Base-by-base conservation (phyloP, 2,329 filamentous ascomycete genomes). In the Pestalotiopsis sp. region DNA sequence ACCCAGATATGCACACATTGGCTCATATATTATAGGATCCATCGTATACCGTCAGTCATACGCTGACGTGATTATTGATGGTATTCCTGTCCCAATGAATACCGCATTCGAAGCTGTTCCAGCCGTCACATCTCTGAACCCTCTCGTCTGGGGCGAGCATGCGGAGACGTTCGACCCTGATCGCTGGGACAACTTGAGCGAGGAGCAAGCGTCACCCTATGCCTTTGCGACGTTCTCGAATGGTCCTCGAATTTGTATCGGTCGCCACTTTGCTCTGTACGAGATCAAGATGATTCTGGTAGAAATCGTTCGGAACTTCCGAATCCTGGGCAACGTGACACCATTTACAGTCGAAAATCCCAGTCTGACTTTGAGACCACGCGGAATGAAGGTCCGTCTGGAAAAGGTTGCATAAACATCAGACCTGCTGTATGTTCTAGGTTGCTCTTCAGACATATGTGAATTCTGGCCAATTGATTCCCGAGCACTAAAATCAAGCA, bases 61-160 rank as follows among this genome's bases (percentile, higher is more conserved):
- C 6, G 61, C 72, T 2, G 79, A 83, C 45, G 74, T 78, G 1
- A 73, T 74, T 0, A 72, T 83, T 38, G 76, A 77, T 12, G 80
- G 78, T 2, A 72, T 77, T 0, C 69, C 75, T 4, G 74, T 83
- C 4, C 80, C 81, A 4, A 78, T 76, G 65, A 80, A 78, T 4
- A 83, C 81, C 0, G 71, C 76, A 2, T 69, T 83, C 1, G 73
- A 78, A 61, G 72, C 82, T 36, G 76, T 79, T 17, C 79, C 81
- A 1, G 76, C 76, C 7, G 77, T 82, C 31, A 76, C 81, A 20
- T 78, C 81, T 70, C 73, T 76, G 5, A 78, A 79, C 70, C 77
- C 78, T 1, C 62, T 68, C 0, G 74, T 83, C 65, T 84, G 82
- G 82, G 82, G 81, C 1, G 70, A 75, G 0, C 77, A 81, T 38